Evolutionary conservation across 768 basidiomycete genomes (phyloP), one percentile per base, ranked within the genome.

Genomic region (Suillus variegatus): DNA sequence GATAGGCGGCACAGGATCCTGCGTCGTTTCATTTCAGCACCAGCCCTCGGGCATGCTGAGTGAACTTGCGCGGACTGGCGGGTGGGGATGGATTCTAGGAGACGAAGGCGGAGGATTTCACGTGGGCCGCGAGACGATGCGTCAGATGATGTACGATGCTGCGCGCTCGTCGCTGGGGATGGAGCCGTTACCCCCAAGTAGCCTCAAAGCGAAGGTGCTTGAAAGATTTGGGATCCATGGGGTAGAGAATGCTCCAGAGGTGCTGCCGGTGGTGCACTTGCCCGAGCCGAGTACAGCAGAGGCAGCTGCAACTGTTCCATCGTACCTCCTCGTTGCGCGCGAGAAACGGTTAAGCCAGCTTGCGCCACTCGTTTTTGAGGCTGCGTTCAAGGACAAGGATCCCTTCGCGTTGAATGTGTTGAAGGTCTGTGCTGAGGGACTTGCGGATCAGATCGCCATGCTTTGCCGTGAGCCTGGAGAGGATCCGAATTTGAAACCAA

Each of bases 101-200:
- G 92, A 94, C 72, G 92, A 94, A 73, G 93, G 93, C 13, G 88
- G 91, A 25, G 93, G 93, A 13, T 94, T 85, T 70, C 84, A 90
- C 71, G 88, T 94, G 65, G 93, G 93, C 7, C 82, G 90, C 44
- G 91, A 92, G 72, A 84, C 92, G 0, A 72, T 94, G 25, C 88
- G 93, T 5, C 84, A 89, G 67, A 82, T 94, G 58, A 78, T 92
- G 57, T 67, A 79, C 8, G 85, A 86, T 61, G 79, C 82, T 41
- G 90, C 91, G 67, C 72, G 75, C 36, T 78, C 84, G 25, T 84
- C 85, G 4, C 65, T 82, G 44, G 72, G 75, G 6, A 75, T 73
- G 63, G 57, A 68, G 1, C 61, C 61, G 0, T 6, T 47, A 6
- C 67, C 70, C 3, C 58, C 16, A 32, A 76, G 76, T 40, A 73